phyloP scores from a whole-genome alignment of 306 rosid species.

The Fragaria ananassa region DNA sequence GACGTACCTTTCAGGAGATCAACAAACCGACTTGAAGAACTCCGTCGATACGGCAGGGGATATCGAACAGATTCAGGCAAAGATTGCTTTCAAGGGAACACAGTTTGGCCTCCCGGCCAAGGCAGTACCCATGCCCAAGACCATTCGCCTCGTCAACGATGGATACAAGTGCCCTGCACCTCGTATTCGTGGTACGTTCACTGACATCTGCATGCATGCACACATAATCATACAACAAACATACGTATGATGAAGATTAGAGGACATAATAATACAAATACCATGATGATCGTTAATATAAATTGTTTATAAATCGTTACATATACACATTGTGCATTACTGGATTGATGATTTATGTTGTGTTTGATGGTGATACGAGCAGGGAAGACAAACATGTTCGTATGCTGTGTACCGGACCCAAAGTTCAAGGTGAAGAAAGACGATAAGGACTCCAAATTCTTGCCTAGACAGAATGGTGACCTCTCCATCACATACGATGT shows the following conservation, averaged over 20 bases:
- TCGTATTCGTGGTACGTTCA: slow-evolving; percentile 34
- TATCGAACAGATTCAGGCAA: slow-evolving; percentile 45
- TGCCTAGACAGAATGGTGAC: slow-evolving; percentile 57
- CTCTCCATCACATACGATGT: slow-evolving; percentile 63
- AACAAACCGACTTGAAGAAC: slow-evolving; percentile 54
- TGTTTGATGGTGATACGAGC: not conserved
- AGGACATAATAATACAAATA: too few species aligned
- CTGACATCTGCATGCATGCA: not conserved
- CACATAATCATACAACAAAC: not conserved
- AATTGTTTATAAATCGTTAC: too few species aligned
- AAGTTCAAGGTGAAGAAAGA: slow-evolving; percentile 36
- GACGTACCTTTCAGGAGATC: slow-evolving; percentile 46
- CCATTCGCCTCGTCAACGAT: slow-evolving; percentile 58
- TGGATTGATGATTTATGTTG: not conserved
- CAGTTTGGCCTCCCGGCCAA: slow-evolving; percentile 51
- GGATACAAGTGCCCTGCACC: slow-evolving; percentile 76
- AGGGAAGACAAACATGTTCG: slow-evolving; percentile 55
- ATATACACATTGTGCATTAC: too few species aligned
- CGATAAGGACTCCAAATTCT: slow-evolving; percentile 39
- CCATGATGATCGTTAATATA: too few species aligned
- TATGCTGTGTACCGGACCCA: slow-evolving; percentile 77
- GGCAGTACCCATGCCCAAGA: slow-evolving; percentile 68
- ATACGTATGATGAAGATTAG: too few species aligned
- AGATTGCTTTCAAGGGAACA: slow-evolving; percentile 44
- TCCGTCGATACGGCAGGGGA: slow-evolving; percentile 72